Evolutionary conservation across 768 basidiomycete species (phyloP), one percentile per base, ranked within the genome.

Genomic region (Daedaleopsis sinensis): DNA sequence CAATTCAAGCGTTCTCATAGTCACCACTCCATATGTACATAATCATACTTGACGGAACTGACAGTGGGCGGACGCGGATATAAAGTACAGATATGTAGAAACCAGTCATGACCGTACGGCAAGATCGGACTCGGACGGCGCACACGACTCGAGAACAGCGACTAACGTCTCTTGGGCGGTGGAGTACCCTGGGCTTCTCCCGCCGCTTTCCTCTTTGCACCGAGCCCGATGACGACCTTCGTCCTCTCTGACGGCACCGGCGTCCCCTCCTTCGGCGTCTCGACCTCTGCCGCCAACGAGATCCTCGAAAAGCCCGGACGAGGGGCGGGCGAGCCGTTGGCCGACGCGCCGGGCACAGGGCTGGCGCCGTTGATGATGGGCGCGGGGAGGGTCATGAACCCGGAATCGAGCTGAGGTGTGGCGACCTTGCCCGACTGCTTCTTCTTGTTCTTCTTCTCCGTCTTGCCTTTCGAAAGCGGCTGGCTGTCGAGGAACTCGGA

Each of bases 391-490:
- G 88, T 90, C 75, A 91, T 88, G 70, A 93, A 90, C 9, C 89
- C 89, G 0, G 74, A 77, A 37, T 80, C 82, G n/a, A 78, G 71
- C 18, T 72, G 72, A 58, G 82, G 82, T 23, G 82, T 78, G 0
- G 76, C 74, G 37, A 74, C 76, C 71, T 87, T 91, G 50, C 76
- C 81, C 5, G 73, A 70, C 59, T 89, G 88, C 70, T 91, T 93
- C 74, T 82, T 84, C 78, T 93, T 93, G 73, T 91, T 92, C 59
- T 82, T 79, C 73, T 90, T 91, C 70, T 91, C 90, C 5, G 90
- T 89, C 74, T 93, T 93, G 38, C 89, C 88, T 72, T 94, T 94
- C 0, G 89, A 83, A 13, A 94, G 76, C 3, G 90, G 90, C 64
- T 91, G 91, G 16, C 86, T 79, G 64, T 94, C 93, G 56, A 94